Evolutionary conservation across 2,329 filamentous ascomycete genomes (phyloP), one percentile per base, ranked within the genome.

Genomic region (Botrytis elliptica): DNA sequence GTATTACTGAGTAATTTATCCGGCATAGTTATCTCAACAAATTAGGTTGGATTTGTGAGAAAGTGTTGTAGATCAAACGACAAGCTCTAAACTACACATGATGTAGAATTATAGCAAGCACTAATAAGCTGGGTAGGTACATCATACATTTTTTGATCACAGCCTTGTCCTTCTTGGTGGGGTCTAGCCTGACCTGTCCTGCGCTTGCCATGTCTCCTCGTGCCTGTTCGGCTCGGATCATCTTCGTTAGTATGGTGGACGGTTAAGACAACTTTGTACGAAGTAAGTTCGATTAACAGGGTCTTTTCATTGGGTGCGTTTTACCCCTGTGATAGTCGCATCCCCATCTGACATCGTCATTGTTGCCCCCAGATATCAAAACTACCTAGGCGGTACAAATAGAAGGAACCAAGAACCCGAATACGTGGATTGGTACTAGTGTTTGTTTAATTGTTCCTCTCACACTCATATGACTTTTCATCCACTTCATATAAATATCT

Each of bases 11-110:
- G 40, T n/a, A 40, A 72, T 40, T 57, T 72, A 46, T 25, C 63
- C 74, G 44, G 75, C 76, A 78, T 79, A 73, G 36, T 66, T 67
- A n/a, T 44, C 49, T 49, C 66, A 68, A 57, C n/a, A 16, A 42
- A 33, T 25, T 29, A 42, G n/a, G 8, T 5, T 22, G 33, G n/a
- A 33, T 16, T 64, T 33, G 49, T 71, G 29, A 12, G 29, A 57
- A 29, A 55, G 36, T 8, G 29, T 46, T 49, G n/a, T 36, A 63
- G 18, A 70, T 46, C 29, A 63, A 59, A 59, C 42, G n/a, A 44
- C 57, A 20, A 55, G 33, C 20, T 67, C 46, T 67, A 8, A 36
- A 22, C 8, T 36, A 64, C 62, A 63, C 60, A 38, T 40, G 60
- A 20, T 55, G 16, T 57, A n/a, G 60, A 63, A 63, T n/a, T 40